Conservation (phyloP, 2,329 filamentous ascomycete species). For the Penicillium sp. region DNA sequence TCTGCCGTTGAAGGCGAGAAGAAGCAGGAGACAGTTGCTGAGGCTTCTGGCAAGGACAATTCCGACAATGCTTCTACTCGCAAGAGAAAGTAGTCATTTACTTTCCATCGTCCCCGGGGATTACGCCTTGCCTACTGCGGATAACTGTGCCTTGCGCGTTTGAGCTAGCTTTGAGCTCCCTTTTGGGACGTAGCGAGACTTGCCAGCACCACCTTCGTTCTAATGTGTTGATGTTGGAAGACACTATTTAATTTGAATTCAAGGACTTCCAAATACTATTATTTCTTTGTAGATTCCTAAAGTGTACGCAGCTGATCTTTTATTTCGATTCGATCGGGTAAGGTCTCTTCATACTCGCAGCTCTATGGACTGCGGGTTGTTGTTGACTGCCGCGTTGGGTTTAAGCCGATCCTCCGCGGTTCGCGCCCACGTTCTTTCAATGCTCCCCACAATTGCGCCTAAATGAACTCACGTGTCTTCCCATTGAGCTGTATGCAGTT, state of each 20-base stretch:
- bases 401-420: slow-evolving; percentile 11
- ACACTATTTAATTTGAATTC: neutral
- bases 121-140: neutral
- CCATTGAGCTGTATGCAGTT: neutral
- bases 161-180: neutral
- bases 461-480: neutral
- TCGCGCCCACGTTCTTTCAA: slow-evolving; percentile 14
- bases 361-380: slow-evolving; percentile 4
- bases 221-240: neutral
- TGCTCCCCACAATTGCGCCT: neutral
- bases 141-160: neutral
- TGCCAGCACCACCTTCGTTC: neutral
- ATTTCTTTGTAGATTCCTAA: neutral
- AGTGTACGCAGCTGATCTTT: too few species aligned
- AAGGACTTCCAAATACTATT: neutral
- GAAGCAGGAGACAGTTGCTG: slow-evolving; percentile 16
- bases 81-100: slow-evolving; percentile 31
- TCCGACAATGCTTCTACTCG: slow-evolving; percentile 26
- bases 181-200: neutral
- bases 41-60: slow-evolving; percentile 29
- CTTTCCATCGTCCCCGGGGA: neutral
- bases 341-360: neutral
- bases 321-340: too few species aligned
- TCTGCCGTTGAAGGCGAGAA: slow-evolving; percentile 15
- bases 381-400: slow-evolving; percentile 21